Evolutionary conservation across 1,284 basidiomycete species (phyloP), one percentile per base, ranked within the genome.

Genomic region (Rhodotorula sp.): DNA sequence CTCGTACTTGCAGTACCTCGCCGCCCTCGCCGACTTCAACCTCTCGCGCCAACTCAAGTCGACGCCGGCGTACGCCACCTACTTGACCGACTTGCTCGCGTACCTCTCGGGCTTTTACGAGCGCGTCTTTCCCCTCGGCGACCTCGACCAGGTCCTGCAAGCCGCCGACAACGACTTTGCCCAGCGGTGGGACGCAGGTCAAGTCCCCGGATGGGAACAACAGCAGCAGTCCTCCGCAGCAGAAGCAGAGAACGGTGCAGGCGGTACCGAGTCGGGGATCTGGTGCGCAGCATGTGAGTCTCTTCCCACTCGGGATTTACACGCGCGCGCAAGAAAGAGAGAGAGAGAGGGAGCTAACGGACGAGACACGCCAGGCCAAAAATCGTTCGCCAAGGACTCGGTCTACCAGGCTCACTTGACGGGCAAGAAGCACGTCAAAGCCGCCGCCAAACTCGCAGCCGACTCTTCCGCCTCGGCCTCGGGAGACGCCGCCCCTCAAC

Each of bases 321-420:
- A 8, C 31, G 10, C 64, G 60, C 38, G 38, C 38, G 38, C 38
- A 14, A 43, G 38, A 43, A 8, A 43, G 38, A 43, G 38, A 43
- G 38, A 43, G 38, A 43, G 38, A 43, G 38, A 43, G 38, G 38
- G 1, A 43, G 38, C 38, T 43, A 10, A 43, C 38, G 38, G 38
- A 43, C 38, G 38, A 43, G 8, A 1, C 38, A 8, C 38, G 10
- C 38, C 68, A 94, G 92, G 94, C 80, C 91, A 94, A 81, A 94
- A 95, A 79, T 85, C 86, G 72, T 99, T 98, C 81, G 88, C 95
- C 19, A 99, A 98, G 81, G 92, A 97, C 81, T 97, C 95, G 0
- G 97, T 99, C 7, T 99, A 95, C 81, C 93, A 97, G 78, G 95
- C 93, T 7, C 97, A 99, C 80, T 83, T 99, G 61, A 92, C 88